Conservation (phyloP, 345 rosid genomes). For the Hibiscus trionum region DNA sequence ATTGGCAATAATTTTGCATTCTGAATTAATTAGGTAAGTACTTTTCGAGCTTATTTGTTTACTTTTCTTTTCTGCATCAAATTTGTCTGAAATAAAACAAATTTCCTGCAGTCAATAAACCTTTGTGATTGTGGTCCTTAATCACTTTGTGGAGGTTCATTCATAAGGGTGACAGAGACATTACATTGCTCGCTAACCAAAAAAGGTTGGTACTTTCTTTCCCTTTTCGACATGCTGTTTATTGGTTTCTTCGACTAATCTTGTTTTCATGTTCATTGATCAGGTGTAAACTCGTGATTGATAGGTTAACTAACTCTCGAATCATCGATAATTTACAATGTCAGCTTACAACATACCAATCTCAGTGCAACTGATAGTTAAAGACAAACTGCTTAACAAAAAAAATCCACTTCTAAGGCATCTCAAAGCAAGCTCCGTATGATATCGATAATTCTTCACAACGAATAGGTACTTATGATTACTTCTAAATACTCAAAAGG, state of each 20-base stretch:
- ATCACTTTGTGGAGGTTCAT: conserved; percentile 43
- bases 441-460: background rate
- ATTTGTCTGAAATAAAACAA: conserved; percentile 2
- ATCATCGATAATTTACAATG: background rate
- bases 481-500: background rate
- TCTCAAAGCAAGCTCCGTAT: too few species aligned
- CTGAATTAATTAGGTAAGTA: too few species aligned
- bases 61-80: conserved; percentile 7
- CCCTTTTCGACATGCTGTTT: conserved; percentile 14
- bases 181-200: conserved; percentile 56
- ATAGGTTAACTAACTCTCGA: conserved; percentile 25
- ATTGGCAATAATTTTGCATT: too few species aligned
- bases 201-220: conserved; percentile 44
- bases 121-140: conserved; percentile 36
- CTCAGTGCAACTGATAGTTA: conserved; percentile 14
- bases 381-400: background rate
- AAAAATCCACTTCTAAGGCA: too few species aligned
- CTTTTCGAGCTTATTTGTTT: conserved; percentile 1
- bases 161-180: conserved; percentile 66
- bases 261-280: conserved; percentile 19
- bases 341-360: conserved; percentile 15
- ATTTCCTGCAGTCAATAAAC: background rate
- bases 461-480: conserved; percentile 4
- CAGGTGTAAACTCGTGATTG: conserved; percentile 48
- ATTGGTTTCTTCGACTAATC: conserved; percentile 22